Evolutionary conservation across 345 rosid species (phyloP).

Genomic region (Melaleuca quinquenervia): DNA sequence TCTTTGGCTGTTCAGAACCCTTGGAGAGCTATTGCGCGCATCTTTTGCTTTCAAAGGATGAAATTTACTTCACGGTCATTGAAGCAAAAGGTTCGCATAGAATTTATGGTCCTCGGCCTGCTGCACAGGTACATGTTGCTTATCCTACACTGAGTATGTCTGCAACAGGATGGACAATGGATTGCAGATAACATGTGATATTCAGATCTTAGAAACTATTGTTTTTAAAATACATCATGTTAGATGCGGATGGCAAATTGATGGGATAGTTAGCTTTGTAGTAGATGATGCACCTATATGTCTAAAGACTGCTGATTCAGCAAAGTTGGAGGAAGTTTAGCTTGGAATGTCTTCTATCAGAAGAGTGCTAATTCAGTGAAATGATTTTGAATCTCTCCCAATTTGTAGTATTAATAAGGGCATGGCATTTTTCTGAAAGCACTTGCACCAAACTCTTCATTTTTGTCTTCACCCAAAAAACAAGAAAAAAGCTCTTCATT

Average conservation of each 20-base stretch:
- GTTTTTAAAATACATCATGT: background rate
- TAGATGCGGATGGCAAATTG: background rate
- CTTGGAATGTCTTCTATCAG: background rate
- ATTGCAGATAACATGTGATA: background rate
- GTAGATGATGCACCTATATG: background rate
- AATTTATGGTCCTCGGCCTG: slow-evolving; percentile 65
- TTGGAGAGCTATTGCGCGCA: slow-evolving; percentile 92
- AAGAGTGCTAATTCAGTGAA: background rate
- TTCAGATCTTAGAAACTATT: background rate
- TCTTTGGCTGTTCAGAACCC: slow-evolving; percentile 72
- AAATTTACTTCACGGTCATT: slow-evolving; percentile 55
- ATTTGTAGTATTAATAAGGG: background rate
- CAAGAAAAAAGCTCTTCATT: background rate
- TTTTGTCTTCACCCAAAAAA: no score
- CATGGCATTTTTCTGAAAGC: background rate
- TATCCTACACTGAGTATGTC: background rate
- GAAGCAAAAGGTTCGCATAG: slow-evolving; percentile 63
- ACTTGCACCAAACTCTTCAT: background rate
- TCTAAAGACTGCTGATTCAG: background rate
- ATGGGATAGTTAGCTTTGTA: background rate
- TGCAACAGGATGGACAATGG: background rate
- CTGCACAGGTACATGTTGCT: slow-evolving; percentile 41
- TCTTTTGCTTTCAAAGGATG: slow-evolving; percentile 80
- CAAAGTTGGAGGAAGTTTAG: background rate
- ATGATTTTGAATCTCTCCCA: background rate